These are phyloP conservation scores for Medakamo hakoo DNA, from an alignment of 139 green algal genomes.

Conservation along the genomic window DNA sequence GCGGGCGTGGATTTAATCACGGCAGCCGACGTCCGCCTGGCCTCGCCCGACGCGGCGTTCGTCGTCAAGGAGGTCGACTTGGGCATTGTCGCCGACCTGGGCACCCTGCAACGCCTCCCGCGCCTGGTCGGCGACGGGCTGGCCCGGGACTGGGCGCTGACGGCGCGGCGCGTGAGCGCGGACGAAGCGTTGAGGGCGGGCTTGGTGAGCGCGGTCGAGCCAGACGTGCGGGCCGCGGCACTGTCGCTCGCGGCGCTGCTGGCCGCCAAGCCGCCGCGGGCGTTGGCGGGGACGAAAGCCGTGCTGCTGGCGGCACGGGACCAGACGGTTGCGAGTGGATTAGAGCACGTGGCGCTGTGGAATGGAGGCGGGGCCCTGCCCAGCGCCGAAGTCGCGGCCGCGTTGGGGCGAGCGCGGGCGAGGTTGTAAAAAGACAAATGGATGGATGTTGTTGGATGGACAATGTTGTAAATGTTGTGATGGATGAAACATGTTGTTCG, in stretches of 20 bases:
- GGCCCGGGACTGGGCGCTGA: constrained; percentile 66
- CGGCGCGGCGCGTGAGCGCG: constrained; percentile 26
- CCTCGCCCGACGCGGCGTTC: constrained; percentile 44
- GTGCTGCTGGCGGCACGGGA: constrained; percentile 41
- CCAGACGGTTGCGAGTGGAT: constrained; percentile 26
- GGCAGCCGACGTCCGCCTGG: constrained; percentile 68
- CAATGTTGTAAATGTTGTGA: no score
- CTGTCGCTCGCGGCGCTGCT: constrained; percentile 24
- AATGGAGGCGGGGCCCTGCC: constrained; percentile 32
- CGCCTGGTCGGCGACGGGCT: constrained; percentile 62
- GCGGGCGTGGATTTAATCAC: constrained; percentile 72
- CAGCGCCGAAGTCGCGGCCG: constrained; percentile 28
- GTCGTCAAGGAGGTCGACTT: constrained; percentile 90
- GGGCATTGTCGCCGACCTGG: constrained; percentile 74
- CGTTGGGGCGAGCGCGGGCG: constrained; percentile 4
- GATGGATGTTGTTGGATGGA: no score
- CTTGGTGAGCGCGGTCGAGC: constrained; percentile 7
- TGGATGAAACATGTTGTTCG: no score
- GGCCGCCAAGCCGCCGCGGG: constrained; percentile 44
- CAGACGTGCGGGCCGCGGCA: constrained; percentile 16
- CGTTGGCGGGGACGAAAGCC: constrained; percentile 60
- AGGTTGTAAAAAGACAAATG: neutral
- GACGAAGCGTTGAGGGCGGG: constrained; percentile 4
- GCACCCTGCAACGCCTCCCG: constrained; percentile 73
- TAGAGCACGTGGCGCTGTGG: constrained; percentile 47